Evolutionary conservation across 2,329 filamentous ascomycete species (phyloP), one percentile per base, ranked within the genome.

Genomic region (Colletotrichum sp.): DNA sequence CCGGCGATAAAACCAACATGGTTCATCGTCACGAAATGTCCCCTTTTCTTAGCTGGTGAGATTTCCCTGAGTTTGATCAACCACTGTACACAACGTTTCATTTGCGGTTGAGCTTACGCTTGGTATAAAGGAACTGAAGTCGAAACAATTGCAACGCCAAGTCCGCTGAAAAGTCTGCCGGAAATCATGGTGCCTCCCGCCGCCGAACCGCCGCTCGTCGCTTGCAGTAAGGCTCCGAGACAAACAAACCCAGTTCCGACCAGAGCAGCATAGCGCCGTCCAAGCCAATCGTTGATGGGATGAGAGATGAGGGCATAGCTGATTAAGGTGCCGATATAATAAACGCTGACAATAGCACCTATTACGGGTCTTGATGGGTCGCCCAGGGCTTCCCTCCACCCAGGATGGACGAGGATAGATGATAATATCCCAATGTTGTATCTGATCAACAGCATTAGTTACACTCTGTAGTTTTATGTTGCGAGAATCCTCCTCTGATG

Each of bases 401-500:
- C 90, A 0, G 88, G 87, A 78, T 91, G 88, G 7, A 91, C 89
- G 69, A 91, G 89, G 49, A 92, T 85, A 1, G 89, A 90, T 2
- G 89, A 89, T 21, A 92, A 84, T 59, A 92, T 86, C 69, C 90
- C 90, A 78, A 92, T 88, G 79, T 91, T 91, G 81, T 92, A 92
- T 16, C 88, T 89, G 60, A 3, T 18, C 9, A 21, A n/a, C 8
- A 16, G 2, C 16, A 1, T 62, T 10, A 57, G 49, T 13, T 13
- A 52, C n/a, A 21, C 44, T 13, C n/a, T 52, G 0, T 13, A 52
- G n/a, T 52, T 12, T 21, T 13, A 0, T 52, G 12, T 21, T 52
- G n/a, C n/a, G n/a, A 52, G 3, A 7, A 52, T 52, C n/a, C n/a
- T 52, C 44, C n/a, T 21, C 44, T 52, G 44, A 21, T 21, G n/a